Evolutionary conservation across 148 eudicot genomes (phyloP).

Genomic region (Camellia japonica): DNA sequence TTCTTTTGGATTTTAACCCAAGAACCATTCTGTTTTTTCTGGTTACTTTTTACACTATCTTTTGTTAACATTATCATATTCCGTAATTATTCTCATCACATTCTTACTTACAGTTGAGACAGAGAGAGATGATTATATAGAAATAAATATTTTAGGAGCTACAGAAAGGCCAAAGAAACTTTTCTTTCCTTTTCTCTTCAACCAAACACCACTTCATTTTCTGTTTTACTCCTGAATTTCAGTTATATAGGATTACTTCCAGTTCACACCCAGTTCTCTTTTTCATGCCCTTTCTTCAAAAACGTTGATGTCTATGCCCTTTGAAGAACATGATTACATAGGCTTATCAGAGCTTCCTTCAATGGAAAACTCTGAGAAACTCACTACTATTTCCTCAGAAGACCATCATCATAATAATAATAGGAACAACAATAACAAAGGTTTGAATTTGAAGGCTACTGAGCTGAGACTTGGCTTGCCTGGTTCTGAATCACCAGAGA

Average conservation of each 20-base stretch:
- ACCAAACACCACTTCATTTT: constrained; percentile 1
- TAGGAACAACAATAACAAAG: constrained; percentile 17
- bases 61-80: background rate
- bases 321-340: constrained; percentile 50
- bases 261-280: background rate
- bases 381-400: constrained; percentile 12
- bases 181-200: constrained; percentile 11
- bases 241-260: background rate
- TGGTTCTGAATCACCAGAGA: constrained; percentile 51
- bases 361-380: constrained; percentile 32
- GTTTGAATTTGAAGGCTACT: constrained; percentile 51
- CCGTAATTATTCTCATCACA: background rate
- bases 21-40: too few species aligned
- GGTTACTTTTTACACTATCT: background rate
- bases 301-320: constrained; percentile 34
- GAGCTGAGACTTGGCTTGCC: constrained; percentile 64
- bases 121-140: background rate
- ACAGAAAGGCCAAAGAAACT: constrained; percentile 6
- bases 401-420: background rate
- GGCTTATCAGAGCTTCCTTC: constrained; percentile 37
- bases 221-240: background rate
- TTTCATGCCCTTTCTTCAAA: background rate
- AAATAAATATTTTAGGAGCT: background rate
- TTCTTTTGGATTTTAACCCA: too few species aligned
- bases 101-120: background rate